Evolutionary conservation across 192 early-diverging fungal species (phyloP), one percentile per base, ranked within the genome.

Genomic region (Coemansia sp.): DNA sequence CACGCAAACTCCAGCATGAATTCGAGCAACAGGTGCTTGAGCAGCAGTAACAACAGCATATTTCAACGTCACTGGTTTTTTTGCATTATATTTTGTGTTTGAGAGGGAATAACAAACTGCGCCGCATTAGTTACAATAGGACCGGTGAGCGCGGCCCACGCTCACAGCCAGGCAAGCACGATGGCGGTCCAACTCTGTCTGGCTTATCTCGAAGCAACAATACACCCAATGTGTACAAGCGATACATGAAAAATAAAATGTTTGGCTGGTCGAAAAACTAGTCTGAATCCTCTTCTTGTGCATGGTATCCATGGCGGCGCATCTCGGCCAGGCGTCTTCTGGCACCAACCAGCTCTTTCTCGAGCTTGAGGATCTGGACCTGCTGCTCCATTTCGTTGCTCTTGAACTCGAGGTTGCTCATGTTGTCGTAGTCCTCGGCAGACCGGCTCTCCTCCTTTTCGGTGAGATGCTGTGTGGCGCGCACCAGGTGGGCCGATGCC

Each of bases 311-410:
- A 63, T 86, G 78, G 73, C 92, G 90, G 23, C 96, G 87, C 88
- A 98, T 94, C 83, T 96, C 95, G 14, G 92, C 95, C 41, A 99
- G 76, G 37, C 88, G 85, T 62, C 90, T 87, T 60, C 95, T 79
- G 21, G 97, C 95, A 58, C 88, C 82, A 23, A 84, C 85, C 58
- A 99, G 79, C 54, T 94, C 94, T 66, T 94, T 93, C 75, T 99
- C 97, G 27, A 98, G 83, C 79, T 96, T 93, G 65, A 98, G 83
- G 56, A 99, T 95, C 79, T 88, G 85, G 38, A 99, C 97, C 76
- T 99, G 96, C 78, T 96, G 95, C 63, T 96, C 92, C 97, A 98
- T 99, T 75, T 98, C 95, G 67, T 88, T 86, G 65, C 91, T 89
- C 82, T 97, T 96, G 78, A 95, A 92, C 75, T 99, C 94, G 76